Conservation (phyloP, 2,329 filamentous ascomycete genomes). For the Penicillium rolfsii region DNA sequence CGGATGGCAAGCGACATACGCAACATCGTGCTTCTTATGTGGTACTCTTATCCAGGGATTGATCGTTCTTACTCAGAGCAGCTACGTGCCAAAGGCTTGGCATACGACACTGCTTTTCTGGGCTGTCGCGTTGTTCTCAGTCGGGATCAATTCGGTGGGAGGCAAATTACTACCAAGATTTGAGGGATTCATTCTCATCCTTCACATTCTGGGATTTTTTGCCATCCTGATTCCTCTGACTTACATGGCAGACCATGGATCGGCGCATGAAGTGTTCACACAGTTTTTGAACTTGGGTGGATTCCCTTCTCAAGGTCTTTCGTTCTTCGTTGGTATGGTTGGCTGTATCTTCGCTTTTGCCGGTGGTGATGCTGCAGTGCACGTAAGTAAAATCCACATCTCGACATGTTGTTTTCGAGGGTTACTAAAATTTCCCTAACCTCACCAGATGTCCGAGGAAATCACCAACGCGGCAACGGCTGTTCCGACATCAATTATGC, state of each 20-base stretch:
- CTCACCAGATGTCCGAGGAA: constrained; percentile 43
- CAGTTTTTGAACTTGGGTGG: constrained; percentile 52
- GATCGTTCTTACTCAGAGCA: constrained; percentile 40
- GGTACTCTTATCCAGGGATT: constrained; percentile 44
- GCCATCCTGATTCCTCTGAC: constrained; percentile 55
- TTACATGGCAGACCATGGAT: constrained; percentile 46
- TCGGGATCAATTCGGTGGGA: constrained; percentile 50
- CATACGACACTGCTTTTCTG: constrained; percentile 56
- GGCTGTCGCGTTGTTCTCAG: constrained; percentile 45
- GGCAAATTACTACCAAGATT: constrained; percentile 51
- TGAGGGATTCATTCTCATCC: constrained; percentile 53
- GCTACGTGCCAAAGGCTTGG: constrained; percentile 48
- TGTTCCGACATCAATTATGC: constrained; percentile 44
- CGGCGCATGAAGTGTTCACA: constrained; percentile 51
- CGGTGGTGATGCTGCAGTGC: constrained; percentile 44
- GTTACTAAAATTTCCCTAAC: not conserved
- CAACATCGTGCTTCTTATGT: constrained; percentile 38
- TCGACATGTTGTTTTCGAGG: no score
- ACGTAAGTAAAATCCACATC: constrained; percentile 33
- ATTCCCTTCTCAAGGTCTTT: constrained; percentile 49
- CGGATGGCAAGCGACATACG: constrained; percentile 50
- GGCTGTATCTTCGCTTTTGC: constrained; percentile 44
- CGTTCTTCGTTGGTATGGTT: constrained; percentile 43
- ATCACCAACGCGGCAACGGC: constrained; percentile 42
- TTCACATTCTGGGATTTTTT: constrained; percentile 59